Evolutionary conservation across 2,329 filamentous ascomycete species (phyloP).

Genomic region (Neonectria sp.): DNA sequence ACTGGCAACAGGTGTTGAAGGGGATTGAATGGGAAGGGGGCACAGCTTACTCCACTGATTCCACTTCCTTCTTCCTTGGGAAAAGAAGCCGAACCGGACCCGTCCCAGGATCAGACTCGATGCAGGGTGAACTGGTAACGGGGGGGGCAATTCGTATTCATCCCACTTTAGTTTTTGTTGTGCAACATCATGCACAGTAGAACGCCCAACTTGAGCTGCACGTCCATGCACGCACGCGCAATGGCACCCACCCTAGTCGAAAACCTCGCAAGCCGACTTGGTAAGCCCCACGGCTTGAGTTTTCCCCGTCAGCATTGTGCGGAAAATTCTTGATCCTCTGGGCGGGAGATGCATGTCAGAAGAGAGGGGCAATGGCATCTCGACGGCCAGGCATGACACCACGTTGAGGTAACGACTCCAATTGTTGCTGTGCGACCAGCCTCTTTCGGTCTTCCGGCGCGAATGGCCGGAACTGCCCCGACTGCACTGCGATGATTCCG

Average conservation of each 20-base stretch:
- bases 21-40: background rate
- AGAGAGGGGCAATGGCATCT: constrained; percentile 17
- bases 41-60: constrained; percentile 10
- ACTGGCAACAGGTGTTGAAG: background rate
- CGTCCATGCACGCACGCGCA: constrained; percentile 25
- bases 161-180: constrained; percentile 21
- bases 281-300: constrained; percentile 8
- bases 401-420: constrained; percentile 15
- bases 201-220: constrained; percentile 21
- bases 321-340: constrained; percentile 17
- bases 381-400: constrained; percentile 21
- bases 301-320: constrained; percentile 19
- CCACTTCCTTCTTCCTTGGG: constrained; percentile 8
- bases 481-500: constrained; percentile 7
- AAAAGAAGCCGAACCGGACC: constrained; percentile 10
- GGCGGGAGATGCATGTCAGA: constrained; percentile 19
- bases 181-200: constrained; percentile 27
- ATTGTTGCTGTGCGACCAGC: constrained; percentile 24
- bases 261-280: constrained; percentile 20
- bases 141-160: constrained; percentile 40
- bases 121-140: constrained; percentile 29
- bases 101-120: constrained; percentile 17
- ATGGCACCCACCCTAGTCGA: constrained; percentile 17
- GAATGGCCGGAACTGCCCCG: constrained; percentile 11
- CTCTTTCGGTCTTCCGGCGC: constrained; percentile 22